phyloP scores from a whole-genome alignment of 768 basidiomycete species.

The Lactifluus pinguis region DNA sequence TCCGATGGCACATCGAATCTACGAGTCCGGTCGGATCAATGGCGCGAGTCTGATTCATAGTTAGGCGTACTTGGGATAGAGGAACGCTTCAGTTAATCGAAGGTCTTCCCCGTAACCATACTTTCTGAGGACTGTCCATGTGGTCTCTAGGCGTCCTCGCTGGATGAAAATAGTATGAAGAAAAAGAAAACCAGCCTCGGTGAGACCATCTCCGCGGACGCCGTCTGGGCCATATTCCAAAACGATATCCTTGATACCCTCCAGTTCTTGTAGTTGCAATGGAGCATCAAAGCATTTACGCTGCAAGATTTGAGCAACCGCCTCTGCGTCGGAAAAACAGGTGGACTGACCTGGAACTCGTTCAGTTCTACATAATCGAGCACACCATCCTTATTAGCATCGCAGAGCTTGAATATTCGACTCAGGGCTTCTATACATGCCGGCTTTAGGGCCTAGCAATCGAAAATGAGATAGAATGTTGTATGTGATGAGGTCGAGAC shows the following conservation, averaged over 20 bases:
- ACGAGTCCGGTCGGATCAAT: conserved; percentile 5
- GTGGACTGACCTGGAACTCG: conserved; percentile 76
- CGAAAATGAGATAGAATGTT: conserved; percentile 4
- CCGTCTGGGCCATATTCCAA: conserved; percentile 67
- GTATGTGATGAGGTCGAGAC: neutral
- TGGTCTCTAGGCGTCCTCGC: conserved; percentile 89
- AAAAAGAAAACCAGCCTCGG: conserved; percentile 88
- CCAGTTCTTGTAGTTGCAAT: conserved; percentile 84
- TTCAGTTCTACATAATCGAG: conserved; percentile 87
- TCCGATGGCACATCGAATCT: conserved; percentile 92
- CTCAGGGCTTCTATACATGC: conserved; percentile 80
- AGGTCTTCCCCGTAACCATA: conserved; percentile 97
- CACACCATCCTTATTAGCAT: conserved; percentile 88
- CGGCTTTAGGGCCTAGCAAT: conserved; percentile 77
- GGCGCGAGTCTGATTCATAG: conserved; percentile 13
- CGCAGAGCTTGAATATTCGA: conserved; percentile 95
- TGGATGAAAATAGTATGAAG: conserved; percentile 97
- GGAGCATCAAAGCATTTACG: conserved; percentile 94
- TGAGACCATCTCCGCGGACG: conserved; percentile 72
- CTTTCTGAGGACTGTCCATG: conserved; percentile 91
- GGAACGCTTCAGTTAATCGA: conserved; percentile 76
- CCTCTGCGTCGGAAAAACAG: neutral
- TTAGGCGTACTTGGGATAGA: conserved; percentile 70
- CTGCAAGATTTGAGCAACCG: conserved; percentile 31
- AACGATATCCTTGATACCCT: conserved; percentile 94